A percentile compares a stretch with the other conserved stretches of the same genome.
Evolutionary conservation across 768 basidiomycete genomes (phyloP).

Genomic region (Brasilioporus rufonigricans): DNA sequence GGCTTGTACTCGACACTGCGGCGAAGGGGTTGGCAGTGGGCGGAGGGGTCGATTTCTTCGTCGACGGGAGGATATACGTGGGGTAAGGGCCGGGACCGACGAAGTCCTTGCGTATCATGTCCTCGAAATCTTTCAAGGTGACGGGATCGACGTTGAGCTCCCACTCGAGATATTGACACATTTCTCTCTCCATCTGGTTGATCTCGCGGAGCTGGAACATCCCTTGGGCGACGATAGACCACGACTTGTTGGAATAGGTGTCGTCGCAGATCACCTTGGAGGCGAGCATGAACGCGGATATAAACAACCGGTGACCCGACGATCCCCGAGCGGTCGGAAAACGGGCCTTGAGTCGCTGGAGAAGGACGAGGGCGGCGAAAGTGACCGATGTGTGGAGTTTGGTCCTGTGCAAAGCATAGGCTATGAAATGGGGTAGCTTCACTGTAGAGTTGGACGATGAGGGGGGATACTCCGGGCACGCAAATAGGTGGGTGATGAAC

Average conservation of each 20-base stretch:
- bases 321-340: conserved; percentile 77
- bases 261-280: conserved; percentile 89
- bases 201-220: conserved; percentile 78
- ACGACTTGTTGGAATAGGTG: conserved; percentile 91
- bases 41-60: conserved; percentile 55
- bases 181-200: conserved; percentile 80
- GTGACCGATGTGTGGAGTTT: conserved; percentile 56
- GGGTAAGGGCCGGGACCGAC: conserved; percentile 56
- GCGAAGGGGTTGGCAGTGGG: conserved; percentile 33
- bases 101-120: conserved; percentile 60
- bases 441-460: conserved; percentile 29
- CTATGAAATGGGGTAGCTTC: conserved; percentile 58
- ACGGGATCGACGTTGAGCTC: conserved; percentile 72
- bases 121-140: conserved; percentile 60
- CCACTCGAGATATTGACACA: conserved; percentile 92
- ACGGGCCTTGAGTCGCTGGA: conserved; percentile 65
- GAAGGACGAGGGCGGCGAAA: conserved; percentile 41
- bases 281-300: conserved; percentile 73
- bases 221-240: conserved; percentile 86
- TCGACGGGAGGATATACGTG: conserved; percentile 57
- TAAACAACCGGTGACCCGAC: conserved; percentile 68
- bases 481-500: conserved; percentile 83
- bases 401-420: conserved; percentile 67
- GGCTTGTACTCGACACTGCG: conserved; percentile 29
- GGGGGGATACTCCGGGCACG: conserved; percentile 81